Evolutionary conservation across 1,139 yeast species (phyloP).

Genomic region (Scheffersomyces titani): DNA sequence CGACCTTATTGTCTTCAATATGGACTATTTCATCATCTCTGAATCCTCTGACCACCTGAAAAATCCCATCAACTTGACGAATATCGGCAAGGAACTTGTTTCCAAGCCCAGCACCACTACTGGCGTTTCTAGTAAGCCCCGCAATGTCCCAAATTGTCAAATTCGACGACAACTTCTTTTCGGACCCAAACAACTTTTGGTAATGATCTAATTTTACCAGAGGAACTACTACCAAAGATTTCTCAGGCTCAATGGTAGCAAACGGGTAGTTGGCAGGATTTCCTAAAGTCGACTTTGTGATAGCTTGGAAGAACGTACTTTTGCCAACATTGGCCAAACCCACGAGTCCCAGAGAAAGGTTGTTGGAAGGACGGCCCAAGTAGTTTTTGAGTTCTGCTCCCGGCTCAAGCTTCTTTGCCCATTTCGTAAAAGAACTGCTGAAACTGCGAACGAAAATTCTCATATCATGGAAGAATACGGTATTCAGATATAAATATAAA

Average conservation of each 20-base stretch:
- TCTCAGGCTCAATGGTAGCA: conserved; percentile 77
- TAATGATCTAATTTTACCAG: conserved; percentile 49
- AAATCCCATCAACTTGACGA: conserved; percentile 71
- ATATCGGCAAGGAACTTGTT: conserved; percentile 73
- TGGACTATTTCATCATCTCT: conserved; percentile 70
- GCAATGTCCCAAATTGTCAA: conserved; percentile 72
- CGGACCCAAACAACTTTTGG: conserved; percentile 48
- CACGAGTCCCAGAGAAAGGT: conserved; percentile 58
- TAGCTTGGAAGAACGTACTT: conserved; percentile 64
- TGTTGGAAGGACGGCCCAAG: conserved; percentile 59
- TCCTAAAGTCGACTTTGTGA: conserved; percentile 70
- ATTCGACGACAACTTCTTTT: conserved; percentile 54
- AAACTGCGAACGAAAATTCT: neutral
- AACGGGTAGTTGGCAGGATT: conserved; percentile 81
- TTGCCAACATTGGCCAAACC: conserved; percentile 81
- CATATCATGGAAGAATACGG: neutral
- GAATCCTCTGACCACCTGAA: conserved; percentile 71
- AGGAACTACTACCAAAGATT: conserved; percentile 61
- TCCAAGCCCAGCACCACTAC: conserved; percentile 77
- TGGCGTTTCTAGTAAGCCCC: conserved; percentile 72
- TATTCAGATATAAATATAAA: too few species aligned
- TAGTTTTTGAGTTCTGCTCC: conserved; percentile 9
- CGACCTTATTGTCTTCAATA: conserved; percentile 59
- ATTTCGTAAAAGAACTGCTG: neutral
- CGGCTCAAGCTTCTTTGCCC: neutral